A percentile compares a stretch with the other conserved stretches of the same genome.
Conservation (phyloP, 352 stramenopile genomes). For the Globisporangium polare region DNA sequence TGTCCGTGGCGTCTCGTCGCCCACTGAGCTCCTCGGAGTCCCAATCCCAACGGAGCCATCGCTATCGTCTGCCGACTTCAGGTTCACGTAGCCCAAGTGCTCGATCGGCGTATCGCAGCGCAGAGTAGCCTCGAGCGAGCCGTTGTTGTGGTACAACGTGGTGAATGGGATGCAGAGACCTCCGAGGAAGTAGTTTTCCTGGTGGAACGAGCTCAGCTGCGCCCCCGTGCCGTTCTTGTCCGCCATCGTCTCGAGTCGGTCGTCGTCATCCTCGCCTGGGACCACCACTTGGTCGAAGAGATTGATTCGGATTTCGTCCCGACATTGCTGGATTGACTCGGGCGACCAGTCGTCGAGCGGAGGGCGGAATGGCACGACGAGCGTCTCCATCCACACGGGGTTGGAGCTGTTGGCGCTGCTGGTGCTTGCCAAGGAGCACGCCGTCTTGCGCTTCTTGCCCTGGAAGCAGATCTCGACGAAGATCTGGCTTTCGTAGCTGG, state of each 20-base stretch:
- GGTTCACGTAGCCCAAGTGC: conserved; percentile 83
- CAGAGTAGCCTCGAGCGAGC: conserved; percentile 75
- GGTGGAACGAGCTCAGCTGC: conserved; percentile 43
- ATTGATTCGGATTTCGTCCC: conserved; percentile 78
- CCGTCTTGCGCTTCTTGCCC: conserved; percentile 64
- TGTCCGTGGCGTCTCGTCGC: background rate
- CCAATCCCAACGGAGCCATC: conserved; percentile 6
- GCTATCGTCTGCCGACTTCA: conserved; percentile 8
- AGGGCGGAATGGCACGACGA: conserved; percentile 84
- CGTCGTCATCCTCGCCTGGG: conserved; percentile 15
- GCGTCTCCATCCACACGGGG: conserved; percentile 91
- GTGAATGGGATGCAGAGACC: conserved; percentile 84
- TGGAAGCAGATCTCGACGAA: conserved; percentile 87
- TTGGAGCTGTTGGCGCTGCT: conserved; percentile 24
- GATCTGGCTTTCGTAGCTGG: conserved; percentile 35
- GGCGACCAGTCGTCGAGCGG: conserved; percentile 81
- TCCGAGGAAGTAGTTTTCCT: conserved; percentile 85
- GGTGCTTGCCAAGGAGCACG: conserved; percentile 32
- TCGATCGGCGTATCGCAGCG: conserved; percentile 78
- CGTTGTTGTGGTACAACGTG: conserved; percentile 76
- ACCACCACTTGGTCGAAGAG: conserved; percentile 89
- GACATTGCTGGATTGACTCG: conserved; percentile 53
- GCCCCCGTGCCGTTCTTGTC: conserved; percentile 24
- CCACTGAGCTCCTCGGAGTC: conserved; percentile 4
- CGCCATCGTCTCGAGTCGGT: conserved; percentile 28